Evolutionary conservation across 2,329 filamentous ascomycete genomes (phyloP), one percentile per base, ranked within the genome.

Genomic region (Ophidiomyces ophidiicola): DNA sequence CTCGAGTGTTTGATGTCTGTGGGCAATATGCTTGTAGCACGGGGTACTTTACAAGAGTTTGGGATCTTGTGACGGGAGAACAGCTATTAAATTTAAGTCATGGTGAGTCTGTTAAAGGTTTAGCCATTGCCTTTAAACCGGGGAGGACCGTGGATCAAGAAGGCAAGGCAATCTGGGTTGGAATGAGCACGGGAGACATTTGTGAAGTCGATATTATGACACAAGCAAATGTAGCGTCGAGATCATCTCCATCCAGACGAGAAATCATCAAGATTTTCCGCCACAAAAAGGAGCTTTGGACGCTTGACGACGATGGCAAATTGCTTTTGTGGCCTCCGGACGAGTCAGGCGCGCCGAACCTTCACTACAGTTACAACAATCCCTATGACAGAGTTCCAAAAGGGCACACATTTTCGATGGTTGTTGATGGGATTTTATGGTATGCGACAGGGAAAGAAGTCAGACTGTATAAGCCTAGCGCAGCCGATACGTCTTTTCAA

Each of bases 261-360:
- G 83, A 93, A 49, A 73, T 98, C 36, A 74, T 83, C 46, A 84
- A 78, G 50, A 93, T 98, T 29, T 81, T 84, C 54, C 77, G 90
- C 26, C 81, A 92, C 57, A 80, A 76, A 46, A 84, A 85, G 48
- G 83, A 94, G 53, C 74, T 98, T 57, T 98, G 90, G 90, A 87
- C 87, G 0, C 60, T 98, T 33, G 90, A 96, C 55, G 87, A 94
- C 47, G 77, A 81, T 32, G 90, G 90, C 7, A 82, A 81, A 32
- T 64, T 98, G 10, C 78, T 85, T 48, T 74, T 96, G 4, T 98
- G 90, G 90, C 78, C 76, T 1, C 79, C 87, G 3, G 82, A 86
- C 50, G 70, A 75, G 32, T 74, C 74, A 4, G 79, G 81, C 0
- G 70, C 78, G 19, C 86, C 87, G 1, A 88, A 76, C 45, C 62